Conservation (phyloP, 179 eudicot genomes). For the Actinidia chinensis region DNA sequence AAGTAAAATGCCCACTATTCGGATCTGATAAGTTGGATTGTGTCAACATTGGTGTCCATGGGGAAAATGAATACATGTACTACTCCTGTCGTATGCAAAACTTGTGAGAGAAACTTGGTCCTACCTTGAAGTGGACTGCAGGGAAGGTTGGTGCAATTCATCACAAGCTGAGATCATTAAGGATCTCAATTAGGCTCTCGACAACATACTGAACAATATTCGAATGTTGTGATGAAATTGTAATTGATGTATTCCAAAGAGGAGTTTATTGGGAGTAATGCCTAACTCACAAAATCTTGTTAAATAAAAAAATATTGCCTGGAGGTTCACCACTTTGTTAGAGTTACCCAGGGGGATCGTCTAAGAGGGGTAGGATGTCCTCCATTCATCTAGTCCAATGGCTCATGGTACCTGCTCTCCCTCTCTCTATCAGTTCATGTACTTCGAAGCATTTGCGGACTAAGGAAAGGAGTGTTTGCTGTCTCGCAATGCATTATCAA, state of each 20-base stretch:
- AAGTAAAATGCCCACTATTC: not conserved
- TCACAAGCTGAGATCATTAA: not conserved
- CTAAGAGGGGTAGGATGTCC: not conserved
- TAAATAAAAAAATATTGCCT: not conserved
- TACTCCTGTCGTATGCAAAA: not conserved
- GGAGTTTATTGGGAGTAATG: conserved; percentile 2
- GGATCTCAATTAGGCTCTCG: not conserved
- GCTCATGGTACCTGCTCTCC: not conserved
- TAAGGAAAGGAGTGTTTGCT: not conserved
- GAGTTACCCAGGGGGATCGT: not conserved
- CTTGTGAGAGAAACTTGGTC: not conserved
- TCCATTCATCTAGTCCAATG: not conserved
- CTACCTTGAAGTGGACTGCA: not conserved
- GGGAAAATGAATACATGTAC: too few species aligned
- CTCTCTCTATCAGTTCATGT: not conserved
- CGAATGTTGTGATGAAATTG: not conserved
- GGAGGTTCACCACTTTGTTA: not conserved
- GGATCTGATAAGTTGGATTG: too few species aligned
- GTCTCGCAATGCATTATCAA: not conserved
- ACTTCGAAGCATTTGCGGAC: not conserved
- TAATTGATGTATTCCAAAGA: not conserved
- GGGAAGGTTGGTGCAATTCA: not conserved
- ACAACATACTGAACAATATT: not conserved
- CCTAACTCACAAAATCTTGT: not conserved
- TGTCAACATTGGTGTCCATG: too few species aligned